Percentiles rank a stretch among this genome's conserved stretches.
phyloP scores from a whole-genome alignment of 2,329 filamentous ascomycete species.

The Verticillium isaacii region DNA sequence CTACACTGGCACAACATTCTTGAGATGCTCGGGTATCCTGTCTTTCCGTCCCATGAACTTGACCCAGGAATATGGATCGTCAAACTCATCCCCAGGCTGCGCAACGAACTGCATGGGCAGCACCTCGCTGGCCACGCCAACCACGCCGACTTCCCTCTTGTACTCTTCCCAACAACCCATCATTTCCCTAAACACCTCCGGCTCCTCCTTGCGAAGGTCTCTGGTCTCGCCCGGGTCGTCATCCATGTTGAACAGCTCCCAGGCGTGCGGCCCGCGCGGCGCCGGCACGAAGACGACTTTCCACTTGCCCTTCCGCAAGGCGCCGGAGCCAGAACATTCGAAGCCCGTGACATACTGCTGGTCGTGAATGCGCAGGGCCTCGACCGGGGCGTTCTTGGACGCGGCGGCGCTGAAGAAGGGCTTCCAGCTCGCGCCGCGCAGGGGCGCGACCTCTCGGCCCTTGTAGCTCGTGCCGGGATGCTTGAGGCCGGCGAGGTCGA shows the following conservation, averaged over 20 bases:
- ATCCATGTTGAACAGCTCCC: slow-evolving; percentile 27
- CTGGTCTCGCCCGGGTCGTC: slow-evolving; percentile 25
- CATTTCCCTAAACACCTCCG: slow-evolving; percentile 20
- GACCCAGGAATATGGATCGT: slow-evolving; percentile 10
- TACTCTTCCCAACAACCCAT: slow-evolving; percentile 29
- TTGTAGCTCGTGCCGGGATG: slow-evolving; percentile 29
- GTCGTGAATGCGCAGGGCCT: slow-evolving; percentile 33
- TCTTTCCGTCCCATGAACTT: slow-evolving; percentile 6
- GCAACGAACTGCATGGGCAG: neutral
- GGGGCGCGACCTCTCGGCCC: slow-evolving; percentile 41
- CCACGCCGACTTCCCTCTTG: slow-evolving; percentile 13
- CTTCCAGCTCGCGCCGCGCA: slow-evolving; percentile 34
- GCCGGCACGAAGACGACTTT: slow-evolving; percentile 24
- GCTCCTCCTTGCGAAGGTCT: slow-evolving; percentile 19
- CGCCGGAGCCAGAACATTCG: slow-evolving; percentile 27
- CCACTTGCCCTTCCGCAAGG: slow-evolving; percentile 27
- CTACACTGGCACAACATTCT: neutral
- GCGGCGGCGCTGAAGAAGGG: slow-evolving; percentile 4
- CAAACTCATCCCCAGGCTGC: slow-evolving; percentile 7
- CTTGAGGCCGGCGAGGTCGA: slow-evolving; percentile 36
- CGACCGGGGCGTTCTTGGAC: neutral
- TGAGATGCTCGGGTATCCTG: neutral
- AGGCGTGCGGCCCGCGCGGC: slow-evolving; percentile 21
- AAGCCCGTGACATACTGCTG: slow-evolving; percentile 20
- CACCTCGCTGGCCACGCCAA: slow-evolving; percentile 6